Conservation (phyloP, 1,139 yeast genomes). For the Debaryomyces fabryi region DNA sequence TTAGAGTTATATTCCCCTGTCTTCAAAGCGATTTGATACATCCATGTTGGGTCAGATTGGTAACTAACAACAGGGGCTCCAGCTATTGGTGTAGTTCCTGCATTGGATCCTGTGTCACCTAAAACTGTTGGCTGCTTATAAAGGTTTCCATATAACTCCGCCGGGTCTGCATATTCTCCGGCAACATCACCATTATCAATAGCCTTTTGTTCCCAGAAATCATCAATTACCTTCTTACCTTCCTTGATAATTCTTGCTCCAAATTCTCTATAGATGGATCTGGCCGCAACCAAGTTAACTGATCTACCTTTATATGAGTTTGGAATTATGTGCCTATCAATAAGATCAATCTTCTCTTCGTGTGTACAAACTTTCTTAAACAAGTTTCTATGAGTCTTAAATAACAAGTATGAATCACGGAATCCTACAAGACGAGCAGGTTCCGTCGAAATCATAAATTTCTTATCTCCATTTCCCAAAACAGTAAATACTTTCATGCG, state of each 20-base stretch:
- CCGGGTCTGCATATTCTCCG: constrained; percentile 82
- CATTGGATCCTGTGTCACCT: constrained; percentile 21
- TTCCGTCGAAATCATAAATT: constrained; percentile 91
- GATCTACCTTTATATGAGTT: constrained; percentile 89
- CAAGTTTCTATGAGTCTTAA: constrained; percentile 77
- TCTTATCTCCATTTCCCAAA: constrained; percentile 67
- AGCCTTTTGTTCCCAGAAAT: constrained; percentile 81
- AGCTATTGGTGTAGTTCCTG: constrained; percentile 37
- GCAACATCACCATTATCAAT: constrained; percentile 71
- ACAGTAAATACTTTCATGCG: constrained; percentile 83
- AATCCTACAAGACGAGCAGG: constrained; percentile 95
- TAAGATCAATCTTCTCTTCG: constrained; percentile 80
- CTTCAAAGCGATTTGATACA: constrained; percentile 79
- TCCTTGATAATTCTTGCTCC: constrained; percentile 83
- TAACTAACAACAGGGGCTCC: constrained; percentile 46
- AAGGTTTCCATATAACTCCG: constrained; percentile 40
- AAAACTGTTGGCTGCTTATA: constrained; percentile 20
- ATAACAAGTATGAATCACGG: constrained; percentile 87
- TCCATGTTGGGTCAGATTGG: constrained; percentile 79
- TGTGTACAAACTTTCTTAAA: constrained; percentile 76
- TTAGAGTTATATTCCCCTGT: constrained; percentile 69
- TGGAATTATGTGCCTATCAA: constrained; percentile 81
- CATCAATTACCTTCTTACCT: constrained; percentile 83
- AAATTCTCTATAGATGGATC: constrained; percentile 87
- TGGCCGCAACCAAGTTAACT: constrained; percentile 87